Percentiles rank a stretch among this genome's conserved stretches.
Conservation (phyloP, 176 grass and related monocot species). For the Aegilops longissima region DNA sequence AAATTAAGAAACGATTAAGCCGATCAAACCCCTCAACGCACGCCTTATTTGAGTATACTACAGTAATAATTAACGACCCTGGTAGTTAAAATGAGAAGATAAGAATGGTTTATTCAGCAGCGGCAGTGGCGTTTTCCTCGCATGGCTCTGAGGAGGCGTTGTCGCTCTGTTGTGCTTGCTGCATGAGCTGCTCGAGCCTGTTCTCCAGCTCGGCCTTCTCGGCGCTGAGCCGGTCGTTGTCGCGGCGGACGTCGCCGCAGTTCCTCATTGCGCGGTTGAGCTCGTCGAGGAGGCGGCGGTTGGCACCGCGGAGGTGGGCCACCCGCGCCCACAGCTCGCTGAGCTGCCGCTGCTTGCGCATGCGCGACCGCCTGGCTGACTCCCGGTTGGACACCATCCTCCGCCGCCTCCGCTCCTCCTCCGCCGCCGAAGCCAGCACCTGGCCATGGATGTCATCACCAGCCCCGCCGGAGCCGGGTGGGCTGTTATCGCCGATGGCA, state of each 20-base stretch:
- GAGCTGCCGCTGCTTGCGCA: slow-evolving; percentile 92
- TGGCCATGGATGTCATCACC: slow-evolving; percentile 28
- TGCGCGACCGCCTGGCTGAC: slow-evolving; percentile 83
- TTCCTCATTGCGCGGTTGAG: slow-evolving; percentile 64
- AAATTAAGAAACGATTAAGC: background rate
- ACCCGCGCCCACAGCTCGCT: slow-evolving; percentile 70
- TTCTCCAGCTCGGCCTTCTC: slow-evolving; percentile 56
- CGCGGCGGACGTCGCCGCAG: slow-evolving; percentile 32
- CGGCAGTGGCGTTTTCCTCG: background rate
- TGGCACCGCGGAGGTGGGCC: slow-evolving; percentile 53
- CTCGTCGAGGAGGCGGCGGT: slow-evolving; percentile 68
- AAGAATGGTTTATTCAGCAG: slow-evolving; percentile 41
- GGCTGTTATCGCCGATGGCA: slow-evolving; percentile 33
- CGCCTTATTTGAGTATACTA: slow-evolving; percentile 47
- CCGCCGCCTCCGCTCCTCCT: slow-evolving; percentile 67
- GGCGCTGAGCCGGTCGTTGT: slow-evolving; percentile 55
- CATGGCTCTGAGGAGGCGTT: slow-evolving; percentile 13
- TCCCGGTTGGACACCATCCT: slow-evolving; percentile 96
- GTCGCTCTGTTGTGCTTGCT: slow-evolving; percentile 23
- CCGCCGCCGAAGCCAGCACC: slow-evolving; percentile 10
- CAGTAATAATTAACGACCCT: background rate
- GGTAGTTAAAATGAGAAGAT: slow-evolving; percentile 30
- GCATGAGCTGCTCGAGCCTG: slow-evolving; percentile 52
- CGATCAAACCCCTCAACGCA: slow-evolving; percentile 20
- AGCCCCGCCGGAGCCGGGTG: slow-evolving; percentile 28